Conservation (phyloP, 78 protist genomes). For the Guillardia theta region DNA sequence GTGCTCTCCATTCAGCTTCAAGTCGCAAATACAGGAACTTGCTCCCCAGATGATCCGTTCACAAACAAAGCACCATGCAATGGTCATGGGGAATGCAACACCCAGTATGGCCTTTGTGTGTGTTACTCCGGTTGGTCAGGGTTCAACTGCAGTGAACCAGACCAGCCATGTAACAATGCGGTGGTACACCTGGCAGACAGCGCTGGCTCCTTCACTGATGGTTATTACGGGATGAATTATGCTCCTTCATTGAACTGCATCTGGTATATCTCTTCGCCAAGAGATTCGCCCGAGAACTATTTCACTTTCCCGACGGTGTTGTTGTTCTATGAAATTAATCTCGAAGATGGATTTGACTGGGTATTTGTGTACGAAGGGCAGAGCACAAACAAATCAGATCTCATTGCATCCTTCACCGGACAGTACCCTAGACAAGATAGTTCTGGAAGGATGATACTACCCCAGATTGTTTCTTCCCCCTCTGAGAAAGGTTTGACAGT, state of each 20-base stretch:
- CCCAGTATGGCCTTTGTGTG: background rate
- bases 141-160: background rate
- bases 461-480: background rate
- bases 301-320: background rate
- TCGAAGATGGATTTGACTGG: background rate
- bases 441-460: background rate
- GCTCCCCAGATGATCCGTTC: background rate
- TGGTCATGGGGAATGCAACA: background rate
- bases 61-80: background rate
- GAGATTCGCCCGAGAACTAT: background rate
- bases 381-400: background rate
- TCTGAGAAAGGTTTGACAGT: background rate
- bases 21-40: background rate
- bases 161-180: background rate
- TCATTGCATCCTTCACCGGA: background rate
- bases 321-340: background rate
- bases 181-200: background rate
- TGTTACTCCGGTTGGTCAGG: background rate
- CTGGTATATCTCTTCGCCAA: background rate
- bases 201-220: background rate
- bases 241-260: background rate
- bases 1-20: too few species aligned
- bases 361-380: background rate
- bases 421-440: background rate
- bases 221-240: background rate